Base-by-base conservation (phyloP, 441 rosid species). In the Eruca vesicaria region DNA sequence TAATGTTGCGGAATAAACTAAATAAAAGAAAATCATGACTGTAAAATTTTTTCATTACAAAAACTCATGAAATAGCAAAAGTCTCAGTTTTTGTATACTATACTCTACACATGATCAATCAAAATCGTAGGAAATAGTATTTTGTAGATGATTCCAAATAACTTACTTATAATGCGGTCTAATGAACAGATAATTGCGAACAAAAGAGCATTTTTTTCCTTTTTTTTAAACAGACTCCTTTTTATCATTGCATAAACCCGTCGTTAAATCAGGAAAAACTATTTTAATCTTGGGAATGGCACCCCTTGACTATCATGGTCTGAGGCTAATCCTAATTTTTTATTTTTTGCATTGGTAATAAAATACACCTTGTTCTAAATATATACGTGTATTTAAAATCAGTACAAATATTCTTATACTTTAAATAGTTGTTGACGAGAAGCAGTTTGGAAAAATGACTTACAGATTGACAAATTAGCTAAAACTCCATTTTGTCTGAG, bases 281-380 rank as follows among this genome's bases (percentile, higher is more conserved):
- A 60, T 8, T 43, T 7, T 29, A 38, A 38, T 75, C 65, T 75
- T 29, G 68, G 68, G 23, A 77, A 26, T 71, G 68, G 28, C 50
- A 12, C 53, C 15, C 23, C 19, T 71, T 77, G 57, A 65, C 76
- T 66, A 77, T 71, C 62, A 65, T 76, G 79, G 57, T 62, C 69
- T 61, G 69, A 68, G 56, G 57, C 45, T 75, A 52, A 75, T 68
- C 70, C 61, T 43, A 29, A 18, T 53, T 18, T 1, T 31, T 60
- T n/a, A n/a, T n/a, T 0, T 32, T 14, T 31, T 66, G 35, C 21
- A 20, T 15, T 61, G 69, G 21, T 67, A 12, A 56, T 48, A 9
- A 73, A 26, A 55, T 31, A 62, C 53, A 56, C 29, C n/a, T 28
- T 19, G 9, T n/a, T 36, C 23, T 15, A 3, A 9, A 23, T 10